Percentiles rank a stretch among this genome's conserved stretches.
Conservation (phyloP, 2,329 filamentous ascomycete genomes). For the Colletotrichum scovillei region DNA sequence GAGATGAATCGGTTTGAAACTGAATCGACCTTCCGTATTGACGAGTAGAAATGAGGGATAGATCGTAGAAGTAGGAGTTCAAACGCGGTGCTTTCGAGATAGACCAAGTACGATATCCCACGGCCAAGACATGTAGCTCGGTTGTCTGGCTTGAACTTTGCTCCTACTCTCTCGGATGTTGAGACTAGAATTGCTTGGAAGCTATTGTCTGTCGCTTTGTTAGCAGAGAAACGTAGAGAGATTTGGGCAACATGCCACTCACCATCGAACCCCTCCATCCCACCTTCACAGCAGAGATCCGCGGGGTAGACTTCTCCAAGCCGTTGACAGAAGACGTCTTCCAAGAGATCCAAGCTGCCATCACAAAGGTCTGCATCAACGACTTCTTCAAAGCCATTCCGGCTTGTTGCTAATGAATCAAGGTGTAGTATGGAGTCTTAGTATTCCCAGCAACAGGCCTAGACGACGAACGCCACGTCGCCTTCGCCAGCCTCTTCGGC, state of each 20-base stretch:
- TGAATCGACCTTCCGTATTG: neutral
- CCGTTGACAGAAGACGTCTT: neutral
- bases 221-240: neutral
- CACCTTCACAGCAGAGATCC: constrained; percentile 41
- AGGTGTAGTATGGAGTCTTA: constrained; percentile 62
- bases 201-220: neutral
- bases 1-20: neutral
- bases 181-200: neutral
- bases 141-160: neutral
- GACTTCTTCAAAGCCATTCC: too few species aligned
- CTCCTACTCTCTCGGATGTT: neutral
- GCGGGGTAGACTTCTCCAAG: constrained; percentile 29
- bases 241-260: constrained; percentile 38
- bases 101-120: neutral
- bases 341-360: constrained; percentile 10
- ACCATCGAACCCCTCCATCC: constrained; percentile 42
- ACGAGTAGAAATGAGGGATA: neutral
- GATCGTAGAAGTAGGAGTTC: neutral
- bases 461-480: constrained; percentile 61
- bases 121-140: neutral
- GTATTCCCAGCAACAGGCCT: constrained; percentile 63
- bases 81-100: neutral
- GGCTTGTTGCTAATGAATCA: too few species aligned
- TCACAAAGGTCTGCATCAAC: constrained; percentile 24
- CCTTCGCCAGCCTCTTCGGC: constrained; percentile 61